Evolutionary conservation across 768 basidiomycete genomes (phyloP), one percentile per base, ranked within the genome.

Genomic region (Paxillus involutus): DNA sequence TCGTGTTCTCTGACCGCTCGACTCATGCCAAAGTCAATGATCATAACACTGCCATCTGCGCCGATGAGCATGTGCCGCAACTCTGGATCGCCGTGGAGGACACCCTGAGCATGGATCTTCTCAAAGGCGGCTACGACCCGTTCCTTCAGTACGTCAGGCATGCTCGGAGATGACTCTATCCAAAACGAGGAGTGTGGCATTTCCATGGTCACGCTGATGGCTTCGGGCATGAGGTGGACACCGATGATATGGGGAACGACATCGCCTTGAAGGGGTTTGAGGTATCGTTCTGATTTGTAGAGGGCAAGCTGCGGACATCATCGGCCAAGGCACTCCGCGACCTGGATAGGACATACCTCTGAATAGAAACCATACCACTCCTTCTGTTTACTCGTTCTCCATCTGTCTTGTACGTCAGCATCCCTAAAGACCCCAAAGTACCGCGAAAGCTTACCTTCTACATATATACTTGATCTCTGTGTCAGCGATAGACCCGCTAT

Each of bases 121-220:
- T 74, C 66, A 56, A 79, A 80, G 10, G 83, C 80, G 4, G 73
- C 72, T 10, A 87, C 64, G 52, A 80, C 78, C 32, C 71, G 72
- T 51, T 78, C 72, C 66, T 86, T 86, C 49, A 85, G 66, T 11
- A 74, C 64, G 7, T 66, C 59, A 4, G 84, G 82, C 83, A 87
- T 86, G 41, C 73, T 75, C 3, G 77, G 65, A 5, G 77, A 80
- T 13, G 86, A 81, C 57, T 85, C 79, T 55, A 83, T 76, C 84
- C 85, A 86, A 64, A 85, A 82, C 7, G 75, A 73, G 14, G 68
- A 71, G 58, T 86, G 82, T 1, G 85, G 85, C 14, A 78, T 69
- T 58, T 80, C 81, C 75, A 83, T 79, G 12, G 77, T 72, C 29
- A 73, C 44, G 59, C 74, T 74, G 44, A 80, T 68, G 10, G 68